Evolutionary conservation across 306 rosid species (phyloP).

Genomic region (Benincasa hispida): DNA sequence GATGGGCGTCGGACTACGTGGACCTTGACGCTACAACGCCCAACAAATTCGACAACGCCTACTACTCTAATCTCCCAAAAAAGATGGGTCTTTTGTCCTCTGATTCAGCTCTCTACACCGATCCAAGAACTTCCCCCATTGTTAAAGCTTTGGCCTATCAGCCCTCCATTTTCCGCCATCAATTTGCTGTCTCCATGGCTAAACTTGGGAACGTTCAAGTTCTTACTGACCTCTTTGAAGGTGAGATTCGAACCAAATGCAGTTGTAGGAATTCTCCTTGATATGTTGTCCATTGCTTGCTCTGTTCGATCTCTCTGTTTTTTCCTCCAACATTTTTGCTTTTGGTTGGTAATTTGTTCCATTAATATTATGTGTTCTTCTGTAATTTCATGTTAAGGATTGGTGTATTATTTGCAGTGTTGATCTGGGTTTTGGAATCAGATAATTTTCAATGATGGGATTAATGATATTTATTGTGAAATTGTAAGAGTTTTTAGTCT

Average conservation of each 20-base stretch:
- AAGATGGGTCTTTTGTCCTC: constrained; percentile 57
- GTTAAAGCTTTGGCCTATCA: constrained; percentile 32
- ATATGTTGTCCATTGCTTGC: background rate
- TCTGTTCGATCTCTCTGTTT: too few relatives aligned
- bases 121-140: constrained; percentile 47
- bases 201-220: constrained; percentile 59
- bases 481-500: too few relatives aligned
- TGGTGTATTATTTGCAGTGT: too few relatives aligned
- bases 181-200: constrained; percentile 66
- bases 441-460: too few relatives aligned
- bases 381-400: too few relatives aligned
- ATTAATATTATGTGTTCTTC: too few relatives aligned
- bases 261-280: constrained; percentile 40
- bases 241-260: constrained; percentile 68
- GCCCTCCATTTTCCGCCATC: constrained; percentile 26
- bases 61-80: constrained; percentile 38
- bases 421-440: too few relatives aligned
- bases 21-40: constrained; percentile 71
- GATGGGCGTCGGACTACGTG: constrained; percentile 82
- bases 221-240: constrained; percentile 41
- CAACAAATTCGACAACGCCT: constrained; percentile 34
- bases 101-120: constrained; percentile 43
- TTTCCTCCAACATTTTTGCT: too few relatives aligned
- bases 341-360: too few relatives aligned
- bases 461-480: too few relatives aligned